Conservation (phyloP, 257 asterid species). For the Leonotis leonurus region DNA sequence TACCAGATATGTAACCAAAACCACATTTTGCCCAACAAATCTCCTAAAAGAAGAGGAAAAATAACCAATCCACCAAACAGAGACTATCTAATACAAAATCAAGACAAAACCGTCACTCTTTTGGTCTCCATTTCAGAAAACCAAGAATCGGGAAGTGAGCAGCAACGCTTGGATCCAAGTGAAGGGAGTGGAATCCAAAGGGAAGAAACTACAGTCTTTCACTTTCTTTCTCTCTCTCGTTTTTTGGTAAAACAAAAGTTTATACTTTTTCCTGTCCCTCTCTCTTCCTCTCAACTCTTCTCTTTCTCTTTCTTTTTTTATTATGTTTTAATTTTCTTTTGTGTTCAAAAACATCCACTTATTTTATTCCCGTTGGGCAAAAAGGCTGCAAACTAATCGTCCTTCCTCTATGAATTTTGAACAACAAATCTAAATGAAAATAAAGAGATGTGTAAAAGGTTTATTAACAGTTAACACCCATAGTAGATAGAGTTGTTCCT, state of each 20-base stretch:
- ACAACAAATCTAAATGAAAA: neutral
- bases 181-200: conserved; percentile 38
- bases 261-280: conserved; percentile 6
- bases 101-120: conserved; percentile 30
- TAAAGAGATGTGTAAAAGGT: neutral
- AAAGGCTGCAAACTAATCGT: conserved; percentile 30
- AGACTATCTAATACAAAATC: conserved; percentile 23
- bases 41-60: conserved; percentile 19
- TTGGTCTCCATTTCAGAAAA: conserved; percentile 32
- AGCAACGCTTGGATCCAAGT: conserved; percentile 41
- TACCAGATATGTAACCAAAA: conserved; percentile 37
- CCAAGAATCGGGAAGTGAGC: conserved; percentile 32
- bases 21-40: conserved; percentile 40
- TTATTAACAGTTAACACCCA: no score
- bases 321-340: neutral
- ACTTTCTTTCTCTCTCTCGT: conserved; percentile 42
- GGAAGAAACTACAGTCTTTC: conserved; percentile 34
- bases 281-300: neutral
- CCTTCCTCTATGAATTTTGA: neutral
- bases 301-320: neutral
- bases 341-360: conserved; percentile 11
- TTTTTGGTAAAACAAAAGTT: conserved; percentile 59
- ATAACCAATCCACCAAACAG: conserved; percentile 31
- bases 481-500: neutral
- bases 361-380: conserved; percentile 34